phyloP scores from a whole-genome alignment of 2,329 filamentous ascomycete species.

The Aspergillus fumigatiaffinis region DNA sequence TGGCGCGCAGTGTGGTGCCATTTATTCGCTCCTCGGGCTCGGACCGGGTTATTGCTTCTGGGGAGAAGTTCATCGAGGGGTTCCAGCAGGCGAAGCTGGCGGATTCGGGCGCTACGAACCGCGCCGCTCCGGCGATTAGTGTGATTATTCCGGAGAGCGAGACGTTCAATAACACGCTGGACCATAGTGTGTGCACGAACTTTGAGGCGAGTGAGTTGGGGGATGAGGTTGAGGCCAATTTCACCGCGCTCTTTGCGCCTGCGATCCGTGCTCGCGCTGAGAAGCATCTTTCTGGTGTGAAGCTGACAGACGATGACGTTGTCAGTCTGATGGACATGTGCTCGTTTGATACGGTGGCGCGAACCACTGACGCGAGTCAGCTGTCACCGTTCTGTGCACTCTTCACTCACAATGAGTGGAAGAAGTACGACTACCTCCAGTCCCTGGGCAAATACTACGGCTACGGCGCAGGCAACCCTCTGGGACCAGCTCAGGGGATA shows the following conservation, averaged over 20 bases:
- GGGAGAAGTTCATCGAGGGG: conserved; percentile 69
- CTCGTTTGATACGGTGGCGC: conserved; percentile 74
- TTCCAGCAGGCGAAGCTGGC: conserved; percentile 58
- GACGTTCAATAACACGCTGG: conserved; percentile 75
- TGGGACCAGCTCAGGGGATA: conserved; percentile 80
- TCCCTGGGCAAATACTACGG: conserved; percentile 81
- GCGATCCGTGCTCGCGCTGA: conserved; percentile 68
- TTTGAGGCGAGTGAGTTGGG: conserved; percentile 59
- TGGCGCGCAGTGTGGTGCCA: conserved; percentile 57
- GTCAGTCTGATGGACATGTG: conserved; percentile 84
- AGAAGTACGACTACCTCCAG: conserved; percentile 74
- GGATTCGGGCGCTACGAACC: conserved; percentile 39
- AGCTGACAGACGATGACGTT: conserved; percentile 60
- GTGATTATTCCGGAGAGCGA: conserved; percentile 63
- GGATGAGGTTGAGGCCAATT: conserved; percentile 52
- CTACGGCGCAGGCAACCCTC: conserved; percentile 69
- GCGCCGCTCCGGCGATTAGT: conserved; percentile 56
- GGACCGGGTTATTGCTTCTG: conserved; percentile 69
- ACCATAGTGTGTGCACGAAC: conserved; percentile 65
- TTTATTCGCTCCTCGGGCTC: conserved; percentile 71
- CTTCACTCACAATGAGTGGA: conserved; percentile 72
- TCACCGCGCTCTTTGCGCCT: conserved; percentile 61
- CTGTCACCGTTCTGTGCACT: conserved; percentile 71
- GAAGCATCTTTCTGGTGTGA: conserved; percentile 61
- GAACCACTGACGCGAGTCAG: conserved; percentile 44